Percentiles rank a stretch among this genome's conserved stretches.
Conservation (phyloP, 2,329 filamentous ascomycete species). For the Endocalyx cinctus region DNA sequence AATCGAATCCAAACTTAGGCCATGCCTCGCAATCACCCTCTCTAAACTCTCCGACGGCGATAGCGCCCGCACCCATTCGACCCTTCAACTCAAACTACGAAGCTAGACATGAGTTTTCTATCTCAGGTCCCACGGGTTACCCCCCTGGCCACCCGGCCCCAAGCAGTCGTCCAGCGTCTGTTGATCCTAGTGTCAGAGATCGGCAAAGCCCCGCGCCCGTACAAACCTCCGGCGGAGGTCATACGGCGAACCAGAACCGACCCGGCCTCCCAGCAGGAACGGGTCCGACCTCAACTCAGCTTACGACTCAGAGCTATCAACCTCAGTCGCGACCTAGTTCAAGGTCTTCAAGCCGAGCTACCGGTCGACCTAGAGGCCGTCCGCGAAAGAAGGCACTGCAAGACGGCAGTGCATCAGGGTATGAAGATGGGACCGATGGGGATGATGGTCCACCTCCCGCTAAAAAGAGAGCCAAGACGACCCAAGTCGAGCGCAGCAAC, state of each 20-base stretch:
- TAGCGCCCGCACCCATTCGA: slow-evolving; percentile 28
- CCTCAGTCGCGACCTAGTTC: slow-evolving; percentile 55
- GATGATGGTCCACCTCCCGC: slow-evolving; percentile 48
- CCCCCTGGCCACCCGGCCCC: slow-evolving; percentile 13
- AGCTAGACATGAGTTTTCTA: slow-evolving; percentile 15
- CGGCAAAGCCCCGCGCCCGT: not conserved
- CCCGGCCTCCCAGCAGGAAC: slow-evolving; percentile 6
- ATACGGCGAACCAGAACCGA: slow-evolving; percentile 9
- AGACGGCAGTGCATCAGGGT: slow-evolving; percentile 69
- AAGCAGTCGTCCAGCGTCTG: slow-evolving; percentile 22
- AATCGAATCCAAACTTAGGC: slow-evolving; percentile 57
- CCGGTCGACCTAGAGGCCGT: slow-evolving; percentile 51
- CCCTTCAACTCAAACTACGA: slow-evolving; percentile 21
- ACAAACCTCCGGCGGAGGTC: slow-evolving; percentile 7
- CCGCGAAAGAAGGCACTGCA: slow-evolving; percentile 50
- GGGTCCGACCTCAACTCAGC: slow-evolving; percentile 16
- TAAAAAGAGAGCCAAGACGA: slow-evolving; percentile 77
- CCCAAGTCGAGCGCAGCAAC: slow-evolving; percentile 66
- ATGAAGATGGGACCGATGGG: slow-evolving; percentile 62
- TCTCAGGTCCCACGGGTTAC: slow-evolving; percentile 7
- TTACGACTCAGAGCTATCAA: slow-evolving; percentile 28
- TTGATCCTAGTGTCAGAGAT: slow-evolving; percentile 17
- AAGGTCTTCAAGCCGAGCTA: slow-evolving; percentile 50
- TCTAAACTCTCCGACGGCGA: slow-evolving; percentile 20
- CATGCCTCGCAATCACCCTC: slow-evolving; percentile 32